Base-by-base conservation (phyloP, 257 asterid genomes). In the Scutellaria baicalensis region DNA sequence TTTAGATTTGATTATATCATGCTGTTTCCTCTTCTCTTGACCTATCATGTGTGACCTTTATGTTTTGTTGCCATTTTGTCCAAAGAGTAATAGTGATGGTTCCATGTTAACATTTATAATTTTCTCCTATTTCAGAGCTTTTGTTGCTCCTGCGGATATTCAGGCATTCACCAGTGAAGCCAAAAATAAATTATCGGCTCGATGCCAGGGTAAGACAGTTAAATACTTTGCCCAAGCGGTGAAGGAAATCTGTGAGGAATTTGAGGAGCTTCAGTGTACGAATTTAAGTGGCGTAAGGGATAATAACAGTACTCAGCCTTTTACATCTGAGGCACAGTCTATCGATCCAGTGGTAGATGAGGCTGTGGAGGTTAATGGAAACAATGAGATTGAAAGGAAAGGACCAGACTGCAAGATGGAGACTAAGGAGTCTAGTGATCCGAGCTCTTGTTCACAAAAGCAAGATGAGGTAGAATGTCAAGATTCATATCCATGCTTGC, bases 101-200 rank as follows among this genome's bases (percentile, higher is more conserved):
- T 60, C 42, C 13, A 44, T 59, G 20, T 5, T 57, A 47, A 18
- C 3, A 38, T 20, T 6, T 71, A 48, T 17, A 1, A 6, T 62
- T 40, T 77, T 71, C 51, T 69, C 23, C 70, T 70, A 63, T 76
- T 79, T 54, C 84, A 92, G 98, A 80, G 98, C 96, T 73, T 92
- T 89, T 88, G 98, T 92, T 45, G 88, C 91, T 73, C 96, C 96
- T 49, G 93, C 77, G 60, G 98, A 92, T 81, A 78, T 90, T 76
- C 92, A 86, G 84, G 84, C 80, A 55, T 86, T 92, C 77, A 92
- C 97, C 42, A 45, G 31, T 65, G 98, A 90, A 70, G 74, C 77
- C 6, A 92, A 88, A 80, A 75, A 74, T 70, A 90, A 85, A 80
- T 69, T 92, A 79, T 78, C 82, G 23, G 87, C 84, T 77, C 88